Conservation (phyloP, 768 basidiomycete genomes). For the Mycena sanguinolenta region DNA sequence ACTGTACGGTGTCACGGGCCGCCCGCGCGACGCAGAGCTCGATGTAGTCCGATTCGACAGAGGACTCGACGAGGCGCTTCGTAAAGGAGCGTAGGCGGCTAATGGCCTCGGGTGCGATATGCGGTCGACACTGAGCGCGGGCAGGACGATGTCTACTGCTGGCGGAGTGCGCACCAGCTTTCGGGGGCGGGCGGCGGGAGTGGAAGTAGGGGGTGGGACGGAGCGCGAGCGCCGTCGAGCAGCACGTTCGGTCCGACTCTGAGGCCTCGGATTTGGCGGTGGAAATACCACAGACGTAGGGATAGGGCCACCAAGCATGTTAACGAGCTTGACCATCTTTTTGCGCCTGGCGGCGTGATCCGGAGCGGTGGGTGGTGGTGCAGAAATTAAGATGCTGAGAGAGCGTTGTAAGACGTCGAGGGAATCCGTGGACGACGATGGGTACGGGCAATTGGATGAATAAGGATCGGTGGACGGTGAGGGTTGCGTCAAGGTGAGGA, state of each 20-base stretch:
- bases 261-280: constrained; percentile 2
- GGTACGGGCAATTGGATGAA: background rate
- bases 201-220: constrained; percentile 20
- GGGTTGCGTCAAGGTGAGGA: constrained; percentile 34
- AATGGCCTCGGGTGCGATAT: constrained; percentile 22
- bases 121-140: constrained; percentile 17
- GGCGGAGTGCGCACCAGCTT: constrained; percentile 24
- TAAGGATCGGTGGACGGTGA: background rate
- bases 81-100: background rate
- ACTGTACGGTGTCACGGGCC: constrained; percentile 5
- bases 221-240: constrained; percentile 34
- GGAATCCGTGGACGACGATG: constrained; percentile 16
- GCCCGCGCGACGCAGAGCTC: constrained; percentile 9
- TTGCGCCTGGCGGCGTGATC: constrained; percentile 25
- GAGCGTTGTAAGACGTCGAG: constrained; percentile 22
- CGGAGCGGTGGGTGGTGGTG: constrained; percentile 9
- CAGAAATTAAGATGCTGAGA: constrained; percentile 23
- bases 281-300: constrained; percentile 26
- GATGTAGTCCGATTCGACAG: background rate
- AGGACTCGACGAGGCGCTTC: constrained; percentile 6
- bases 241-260: background rate
- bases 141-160: background rate
- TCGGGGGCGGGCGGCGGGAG: background rate
- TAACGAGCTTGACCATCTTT: constrained; percentile 33
- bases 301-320: constrained; percentile 33